These are phyloP conservation scores for Quercus bicolor DNA, from an alignment of 306 rosid species.

Conservation along the genomic window DNA sequence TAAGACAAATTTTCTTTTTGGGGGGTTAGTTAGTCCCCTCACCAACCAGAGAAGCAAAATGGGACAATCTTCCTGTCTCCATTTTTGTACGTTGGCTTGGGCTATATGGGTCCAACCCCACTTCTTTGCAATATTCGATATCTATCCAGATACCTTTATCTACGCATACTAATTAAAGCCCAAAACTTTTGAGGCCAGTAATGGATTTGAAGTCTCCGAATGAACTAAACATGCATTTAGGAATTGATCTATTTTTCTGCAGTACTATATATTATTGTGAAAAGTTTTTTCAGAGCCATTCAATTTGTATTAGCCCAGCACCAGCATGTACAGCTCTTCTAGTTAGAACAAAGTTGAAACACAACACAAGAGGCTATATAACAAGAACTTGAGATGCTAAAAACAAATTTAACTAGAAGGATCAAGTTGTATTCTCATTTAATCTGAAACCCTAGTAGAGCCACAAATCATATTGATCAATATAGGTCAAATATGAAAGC, in stretches of 20 bases:
- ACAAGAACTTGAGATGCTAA: background rate
- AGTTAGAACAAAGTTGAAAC: background rate
- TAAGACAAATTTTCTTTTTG: background rate
- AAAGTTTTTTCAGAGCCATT: no score
- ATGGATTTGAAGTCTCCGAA: background rate
- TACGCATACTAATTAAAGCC: background rate
- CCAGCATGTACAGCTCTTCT: background rate
- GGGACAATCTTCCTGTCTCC: background rate
- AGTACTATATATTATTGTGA: no score
- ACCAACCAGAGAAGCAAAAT: background rate
- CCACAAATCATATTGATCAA: slow-evolving; percentile 15
- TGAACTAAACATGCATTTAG: background rate
- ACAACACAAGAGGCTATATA: background rate
- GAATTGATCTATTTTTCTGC: no score
- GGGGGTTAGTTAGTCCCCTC: background rate
- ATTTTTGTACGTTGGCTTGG: background rate
- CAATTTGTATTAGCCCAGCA: no score
- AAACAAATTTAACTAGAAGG: background rate
- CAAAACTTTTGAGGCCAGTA: background rate
- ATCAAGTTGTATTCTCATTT: background rate
- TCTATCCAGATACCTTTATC: background rate
- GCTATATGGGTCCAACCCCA: background rate
- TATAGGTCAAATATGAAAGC: slow-evolving; percentile 21
- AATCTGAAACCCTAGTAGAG: slow-evolving; percentile 11
- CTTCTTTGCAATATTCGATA: background rate